Conservation (phyloP, 2,329 filamentous ascomycete genomes). For the Neonectria ditissima region DNA sequence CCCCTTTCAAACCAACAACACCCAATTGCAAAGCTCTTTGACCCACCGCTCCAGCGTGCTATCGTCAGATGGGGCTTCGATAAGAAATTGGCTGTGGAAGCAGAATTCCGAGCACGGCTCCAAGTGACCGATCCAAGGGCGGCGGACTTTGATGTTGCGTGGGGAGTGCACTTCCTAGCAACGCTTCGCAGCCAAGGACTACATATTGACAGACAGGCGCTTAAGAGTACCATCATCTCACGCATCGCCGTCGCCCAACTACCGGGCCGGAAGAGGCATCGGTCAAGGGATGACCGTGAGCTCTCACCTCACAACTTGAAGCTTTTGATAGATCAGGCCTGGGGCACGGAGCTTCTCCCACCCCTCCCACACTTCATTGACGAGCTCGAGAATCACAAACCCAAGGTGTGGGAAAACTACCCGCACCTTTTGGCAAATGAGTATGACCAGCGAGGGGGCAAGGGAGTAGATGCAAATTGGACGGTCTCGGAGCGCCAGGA, state of each 20-base stretch:
- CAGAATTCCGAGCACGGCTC: constrained; percentile 29
- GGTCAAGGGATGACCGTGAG: constrained; percentile 48
- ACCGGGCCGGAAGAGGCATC: constrained; percentile 44
- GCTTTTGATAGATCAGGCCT: constrained; percentile 49
- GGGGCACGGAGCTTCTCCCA: constrained; percentile 50
- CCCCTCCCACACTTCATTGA: constrained; percentile 33
- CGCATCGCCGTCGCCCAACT: constrained; percentile 47
- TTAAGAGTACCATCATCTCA: constrained; percentile 45
- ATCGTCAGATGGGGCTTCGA: constrained; percentile 62
- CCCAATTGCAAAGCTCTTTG: constrained; percentile 61
- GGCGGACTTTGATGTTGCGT: constrained; percentile 49
- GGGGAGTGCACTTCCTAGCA: constrained; percentile 52
- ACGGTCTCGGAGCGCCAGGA: background rate
- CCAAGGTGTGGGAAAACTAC: constrained; percentile 48
- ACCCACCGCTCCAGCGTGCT: constrained; percentile 51
- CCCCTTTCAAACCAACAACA: constrained; percentile 56
- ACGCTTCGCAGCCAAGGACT: constrained; percentile 51
- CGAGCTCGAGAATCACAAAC: constrained; percentile 47
- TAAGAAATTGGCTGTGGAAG: constrained; percentile 45
- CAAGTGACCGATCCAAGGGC: constrained; percentile 25
- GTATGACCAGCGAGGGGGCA: constrained; percentile 38
- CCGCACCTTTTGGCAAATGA: constrained; percentile 44
- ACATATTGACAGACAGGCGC: constrained; percentile 48
- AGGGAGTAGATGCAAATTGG: constrained; percentile 11
- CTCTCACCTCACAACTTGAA: constrained; percentile 48